Conservation (phyloP, 768 basidiomycete genomes). For the Leccinellum albellum region DNA sequence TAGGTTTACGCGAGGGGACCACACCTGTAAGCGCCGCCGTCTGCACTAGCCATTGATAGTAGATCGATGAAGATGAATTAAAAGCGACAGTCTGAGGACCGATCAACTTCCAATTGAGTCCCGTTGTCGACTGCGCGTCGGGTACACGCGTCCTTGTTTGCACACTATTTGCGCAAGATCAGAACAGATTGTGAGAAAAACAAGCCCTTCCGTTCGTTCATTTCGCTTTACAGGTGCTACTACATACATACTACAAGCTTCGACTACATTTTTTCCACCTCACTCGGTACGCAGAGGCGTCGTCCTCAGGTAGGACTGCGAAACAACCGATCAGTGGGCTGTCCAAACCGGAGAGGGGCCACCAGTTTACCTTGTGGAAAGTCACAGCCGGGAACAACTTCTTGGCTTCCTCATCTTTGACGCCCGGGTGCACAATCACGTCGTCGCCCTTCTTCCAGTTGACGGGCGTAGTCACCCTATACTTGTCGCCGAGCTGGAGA, state of each 20-base stretch:
- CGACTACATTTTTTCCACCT: conserved; percentile 1
- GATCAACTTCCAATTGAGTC: conserved; percentile 6
- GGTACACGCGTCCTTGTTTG: conserved; percentile 30
- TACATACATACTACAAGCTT: not conserved
- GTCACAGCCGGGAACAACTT: conserved; percentile 83
- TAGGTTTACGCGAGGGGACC: conserved; percentile 15
- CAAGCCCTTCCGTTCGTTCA: not conserved
- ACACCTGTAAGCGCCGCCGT: conserved; percentile 78
- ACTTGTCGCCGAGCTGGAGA: conserved; percentile 86
- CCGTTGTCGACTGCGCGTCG: conserved; percentile 21
- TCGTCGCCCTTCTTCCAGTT: conserved; percentile 95
- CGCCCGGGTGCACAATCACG: conserved; percentile 87
- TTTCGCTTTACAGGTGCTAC: not conserved
- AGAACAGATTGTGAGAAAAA: conserved; percentile 22
- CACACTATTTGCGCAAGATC: conserved; percentile 17
- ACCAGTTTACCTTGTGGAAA: conserved; percentile 63
- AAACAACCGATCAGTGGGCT: not conserved
- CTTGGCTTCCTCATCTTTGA: conserved; percentile 86
- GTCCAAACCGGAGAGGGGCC: not conserved
- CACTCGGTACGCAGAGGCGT: conserved; percentile 44
- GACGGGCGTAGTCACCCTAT: conserved; percentile 83
- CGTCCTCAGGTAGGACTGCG: conserved; percentile 73
- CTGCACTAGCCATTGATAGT: conserved; percentile 68
- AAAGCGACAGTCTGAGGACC: conserved; percentile 19
- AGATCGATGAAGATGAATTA: conserved; percentile 12